Conservation (phyloP, 2,329 filamentous ascomycete genomes). For the Trichoderma harzianum region DNA sequence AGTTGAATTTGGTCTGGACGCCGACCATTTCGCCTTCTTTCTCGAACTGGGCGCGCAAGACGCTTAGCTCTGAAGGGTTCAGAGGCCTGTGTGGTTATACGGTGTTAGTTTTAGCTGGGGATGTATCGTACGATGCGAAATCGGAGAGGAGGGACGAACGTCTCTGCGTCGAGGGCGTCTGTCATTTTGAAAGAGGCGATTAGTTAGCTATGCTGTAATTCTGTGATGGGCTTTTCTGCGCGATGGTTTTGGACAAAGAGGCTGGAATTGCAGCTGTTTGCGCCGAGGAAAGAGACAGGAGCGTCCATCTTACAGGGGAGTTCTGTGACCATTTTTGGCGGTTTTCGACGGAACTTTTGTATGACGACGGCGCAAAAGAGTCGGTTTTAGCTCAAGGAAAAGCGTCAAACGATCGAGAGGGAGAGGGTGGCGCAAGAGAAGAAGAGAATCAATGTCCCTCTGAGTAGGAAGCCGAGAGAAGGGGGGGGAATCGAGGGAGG, state of each 20-base stretch:
- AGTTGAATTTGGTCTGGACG: slow-evolving; percentile 99
- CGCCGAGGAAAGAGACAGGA: not conserved
- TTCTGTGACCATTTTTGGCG: slow-evolving; percentile 44
- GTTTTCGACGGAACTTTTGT: not conserved
- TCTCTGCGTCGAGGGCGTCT: slow-evolving; percentile 98
- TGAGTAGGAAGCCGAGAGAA: not conserved
- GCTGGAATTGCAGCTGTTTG: not conserved
- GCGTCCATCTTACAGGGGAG: slow-evolving; percentile 44
- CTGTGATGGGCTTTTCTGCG: not conserved
- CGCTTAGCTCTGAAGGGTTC: slow-evolving; percentile 86
- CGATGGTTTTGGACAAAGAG: slow-evolving; percentile 1
- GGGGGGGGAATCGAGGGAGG: not conserved
- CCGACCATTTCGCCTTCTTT: slow-evolving; percentile 97
- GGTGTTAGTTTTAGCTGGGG: not conserved
- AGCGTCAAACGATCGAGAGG: not conserved
- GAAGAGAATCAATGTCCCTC: not conserved
- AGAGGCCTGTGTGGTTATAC: slow-evolving; percentile 63
- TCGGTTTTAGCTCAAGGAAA: not conserved
- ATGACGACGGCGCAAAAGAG: slow-evolving; percentile 2
- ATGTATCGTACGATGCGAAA: not conserved
- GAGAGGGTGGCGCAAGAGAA: not conserved
- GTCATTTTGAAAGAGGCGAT: not conserved
- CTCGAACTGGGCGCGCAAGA: slow-evolving; percentile 90
- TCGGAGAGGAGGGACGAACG: slow-evolving; percentile 48
- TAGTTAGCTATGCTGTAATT: not conserved